Percentiles rank a stretch among this genome's conserved stretches.
Conservation (phyloP, 495 filamentous ascomycete genomes). For the Parathielavia appendiculata region DNA sequence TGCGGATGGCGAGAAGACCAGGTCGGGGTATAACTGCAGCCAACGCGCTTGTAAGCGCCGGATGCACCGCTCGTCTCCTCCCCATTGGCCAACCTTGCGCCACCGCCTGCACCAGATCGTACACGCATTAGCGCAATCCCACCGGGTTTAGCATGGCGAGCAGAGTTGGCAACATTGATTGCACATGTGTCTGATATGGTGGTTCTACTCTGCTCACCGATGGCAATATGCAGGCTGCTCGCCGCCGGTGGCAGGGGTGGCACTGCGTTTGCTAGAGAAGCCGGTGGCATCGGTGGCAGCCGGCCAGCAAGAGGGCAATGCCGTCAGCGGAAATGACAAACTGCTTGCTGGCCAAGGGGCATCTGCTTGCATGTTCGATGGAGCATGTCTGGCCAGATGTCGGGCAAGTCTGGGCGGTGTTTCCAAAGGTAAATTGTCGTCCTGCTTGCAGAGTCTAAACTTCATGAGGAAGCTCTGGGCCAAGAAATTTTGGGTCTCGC, state of each 20-base stretch:
- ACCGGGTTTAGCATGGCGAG: conserved; percentile 18
- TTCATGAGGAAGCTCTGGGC: neutral
- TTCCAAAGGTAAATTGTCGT: neutral
- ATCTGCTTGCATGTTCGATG: no score
- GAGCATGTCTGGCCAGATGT: no score
- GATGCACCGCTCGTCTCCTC: neutral
- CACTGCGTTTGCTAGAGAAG: neutral
- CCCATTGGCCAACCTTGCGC: conserved; percentile 29
- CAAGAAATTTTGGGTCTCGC: no score
- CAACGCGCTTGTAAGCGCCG: conserved; percentile 34
- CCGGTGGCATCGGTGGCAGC: neutral
- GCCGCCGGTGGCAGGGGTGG: neutral
- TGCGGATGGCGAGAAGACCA: neutral
- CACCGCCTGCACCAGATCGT: conserved; percentile 12
- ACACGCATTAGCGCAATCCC: conserved; percentile 15
- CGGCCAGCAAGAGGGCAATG: neutral
- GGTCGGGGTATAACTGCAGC: conserved; percentile 14
- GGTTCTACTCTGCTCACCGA: conserved; percentile 1
- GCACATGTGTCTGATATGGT: neutral
- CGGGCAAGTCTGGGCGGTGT: no score
- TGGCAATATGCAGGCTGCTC: conserved; percentile 4
- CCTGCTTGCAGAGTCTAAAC: neutral
- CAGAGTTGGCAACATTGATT: conserved; percentile 28
- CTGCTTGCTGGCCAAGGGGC: no score
- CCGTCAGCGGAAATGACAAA: neutral